A percentile compares a stretch with the other conserved stretches of the same genome.
These are phyloP conservation scores for Bipolaris cookei DNA, from an alignment of 2,329 filamentous ascomycete genomes.

Conservation along the genomic window DNA sequence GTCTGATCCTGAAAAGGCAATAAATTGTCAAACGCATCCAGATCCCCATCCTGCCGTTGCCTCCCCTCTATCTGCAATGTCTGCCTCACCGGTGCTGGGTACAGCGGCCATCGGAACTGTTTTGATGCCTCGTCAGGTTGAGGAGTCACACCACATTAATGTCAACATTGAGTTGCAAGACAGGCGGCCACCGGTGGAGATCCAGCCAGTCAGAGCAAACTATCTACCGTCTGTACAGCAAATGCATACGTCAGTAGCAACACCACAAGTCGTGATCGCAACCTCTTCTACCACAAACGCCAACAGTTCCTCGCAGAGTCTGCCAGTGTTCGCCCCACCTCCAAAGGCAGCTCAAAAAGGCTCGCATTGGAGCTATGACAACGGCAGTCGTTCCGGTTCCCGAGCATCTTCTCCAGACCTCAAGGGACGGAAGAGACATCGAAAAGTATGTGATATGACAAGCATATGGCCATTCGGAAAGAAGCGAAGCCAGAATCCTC, in stretches of 20 bases:
- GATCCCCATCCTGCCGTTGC: conserved; percentile 23
- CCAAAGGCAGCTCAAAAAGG: conserved; percentile 34
- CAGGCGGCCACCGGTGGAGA: conserved; percentile 24
- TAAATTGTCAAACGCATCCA: conserved; percentile 19
- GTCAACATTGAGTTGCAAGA: conserved; percentile 44
- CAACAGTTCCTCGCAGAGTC: conserved; percentile 22
- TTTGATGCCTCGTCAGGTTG: conserved; percentile 40
- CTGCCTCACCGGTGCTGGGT: conserved; percentile 41
- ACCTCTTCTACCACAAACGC: conserved; percentile 16
- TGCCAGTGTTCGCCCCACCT: conserved; percentile 43
- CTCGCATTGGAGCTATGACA: conserved; percentile 36
- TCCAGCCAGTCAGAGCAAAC: conserved; percentile 23
- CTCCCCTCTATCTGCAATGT: conserved; percentile 39
- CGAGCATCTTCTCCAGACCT: conserved; percentile 28
- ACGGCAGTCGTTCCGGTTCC: conserved; percentile 36
- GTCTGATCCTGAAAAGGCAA: conserved; percentile 4
- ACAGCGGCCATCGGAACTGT: conserved; percentile 44
- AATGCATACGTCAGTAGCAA: conserved; percentile 26
- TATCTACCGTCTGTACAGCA: conserved; percentile 25
- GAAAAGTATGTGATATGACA: conserved; percentile 40
- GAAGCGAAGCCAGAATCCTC: conserved; percentile 22
- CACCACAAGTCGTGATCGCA: conserved; percentile 18
- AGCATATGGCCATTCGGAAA: conserved; percentile 31
- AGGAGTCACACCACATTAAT: conserved; percentile 36
- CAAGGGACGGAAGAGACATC: conserved; percentile 39